Evolutionary conservation across 345 rosid species (phyloP).

Genomic region (Ceriops decandra): DNA sequence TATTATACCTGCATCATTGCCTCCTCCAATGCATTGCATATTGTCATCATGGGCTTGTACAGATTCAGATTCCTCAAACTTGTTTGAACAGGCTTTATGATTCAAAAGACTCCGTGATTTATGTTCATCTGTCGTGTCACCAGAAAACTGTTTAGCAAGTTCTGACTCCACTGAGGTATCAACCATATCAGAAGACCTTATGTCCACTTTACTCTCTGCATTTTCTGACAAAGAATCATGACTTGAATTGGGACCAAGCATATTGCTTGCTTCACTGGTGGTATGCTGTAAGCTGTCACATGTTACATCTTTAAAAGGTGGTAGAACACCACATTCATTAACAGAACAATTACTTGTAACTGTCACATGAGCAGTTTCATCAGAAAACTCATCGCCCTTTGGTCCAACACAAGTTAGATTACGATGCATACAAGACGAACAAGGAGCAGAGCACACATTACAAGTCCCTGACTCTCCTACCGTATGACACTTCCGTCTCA

Average conservation of each 20-base stretch:
- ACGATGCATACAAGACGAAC: conserved; percentile 81
- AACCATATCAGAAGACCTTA: conserved; percentile 38
- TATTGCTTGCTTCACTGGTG: conserved; percentile 61
- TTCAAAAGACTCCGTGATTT: conserved; percentile 31
- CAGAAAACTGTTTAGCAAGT: conserved; percentile 28
- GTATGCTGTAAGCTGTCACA: conserved; percentile 15
- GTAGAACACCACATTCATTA: conserved; percentile 36
- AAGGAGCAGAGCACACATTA: conserved; percentile 73
- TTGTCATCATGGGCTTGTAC: conserved; percentile 62
- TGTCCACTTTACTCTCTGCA: conserved; percentile 55
- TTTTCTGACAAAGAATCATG: conserved; percentile 56
- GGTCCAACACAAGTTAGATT: conserved; percentile 43
- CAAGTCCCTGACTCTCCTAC: conserved; percentile 72
- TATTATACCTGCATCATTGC: conserved; percentile 24
- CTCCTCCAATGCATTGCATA: conserved; percentile 42
- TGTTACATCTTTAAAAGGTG: too few relatives aligned
- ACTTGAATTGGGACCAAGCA: conserved; percentile 41
- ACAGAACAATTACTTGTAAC: conserved; percentile 55
- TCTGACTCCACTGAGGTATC: conserved; percentile 40
- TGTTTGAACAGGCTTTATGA: conserved; percentile 31
- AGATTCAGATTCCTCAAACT: conserved; percentile 32
- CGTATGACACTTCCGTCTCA: conserved; percentile 40
- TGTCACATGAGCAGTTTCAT: conserved; percentile 53
- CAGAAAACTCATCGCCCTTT: conserved; percentile 55
- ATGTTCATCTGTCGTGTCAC: conserved; percentile 25